Evolutionary conservation across 2,329 filamentous ascomycete genomes (phyloP).

Genomic region (Ascosphaera apis): DNA sequence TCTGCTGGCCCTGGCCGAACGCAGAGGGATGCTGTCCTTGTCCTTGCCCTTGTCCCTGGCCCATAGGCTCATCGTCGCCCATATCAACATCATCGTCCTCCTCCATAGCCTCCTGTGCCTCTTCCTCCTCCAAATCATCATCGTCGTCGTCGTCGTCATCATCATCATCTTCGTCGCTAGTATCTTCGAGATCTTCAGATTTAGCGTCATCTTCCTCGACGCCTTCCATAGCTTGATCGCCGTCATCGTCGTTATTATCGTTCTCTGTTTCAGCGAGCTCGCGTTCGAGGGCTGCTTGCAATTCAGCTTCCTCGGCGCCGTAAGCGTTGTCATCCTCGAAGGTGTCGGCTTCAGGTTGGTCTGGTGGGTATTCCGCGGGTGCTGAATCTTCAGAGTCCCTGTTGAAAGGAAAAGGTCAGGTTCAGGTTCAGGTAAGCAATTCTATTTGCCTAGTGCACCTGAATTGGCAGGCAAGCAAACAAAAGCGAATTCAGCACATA

Average conservation of each 20-base stretch:
- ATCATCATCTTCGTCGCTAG: slow-evolving; percentile 37
- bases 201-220: slow-evolving; percentile 29
- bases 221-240: slow-evolving; percentile 56
- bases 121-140: slow-evolving; percentile 43
- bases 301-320: slow-evolving; percentile 69
- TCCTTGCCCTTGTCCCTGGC: too few relatives aligned
- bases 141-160: slow-evolving; percentile 25
- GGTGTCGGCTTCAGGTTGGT: slow-evolving; percentile 87
- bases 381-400: slow-evolving; percentile 98
- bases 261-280: slow-evolving; percentile 27
- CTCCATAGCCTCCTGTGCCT: slow-evolving; percentile 35
- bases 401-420: too few relatives aligned
- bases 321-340: slow-evolving; percentile 72
- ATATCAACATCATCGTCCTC: slow-evolving; percentile 34
- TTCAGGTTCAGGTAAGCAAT: neutral
- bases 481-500: slow-evolving; percentile 21
- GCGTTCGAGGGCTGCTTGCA: slow-evolving; percentile 36
- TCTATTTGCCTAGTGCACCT: neutral
- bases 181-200: slow-evolving; percentile 17
- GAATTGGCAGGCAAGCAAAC: neutral
- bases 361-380: slow-evolving; percentile 84
- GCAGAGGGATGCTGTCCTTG: too few relatives aligned
- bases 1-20: slow-evolving; percentile 11
- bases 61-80: slow-evolving; percentile 30
- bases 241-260: slow-evolving; percentile 12